These are phyloP conservation scores for Dentipellis fragilis DNA, from an alignment of 768 basidiomycete species.

Conservation along the genomic window DNA sequence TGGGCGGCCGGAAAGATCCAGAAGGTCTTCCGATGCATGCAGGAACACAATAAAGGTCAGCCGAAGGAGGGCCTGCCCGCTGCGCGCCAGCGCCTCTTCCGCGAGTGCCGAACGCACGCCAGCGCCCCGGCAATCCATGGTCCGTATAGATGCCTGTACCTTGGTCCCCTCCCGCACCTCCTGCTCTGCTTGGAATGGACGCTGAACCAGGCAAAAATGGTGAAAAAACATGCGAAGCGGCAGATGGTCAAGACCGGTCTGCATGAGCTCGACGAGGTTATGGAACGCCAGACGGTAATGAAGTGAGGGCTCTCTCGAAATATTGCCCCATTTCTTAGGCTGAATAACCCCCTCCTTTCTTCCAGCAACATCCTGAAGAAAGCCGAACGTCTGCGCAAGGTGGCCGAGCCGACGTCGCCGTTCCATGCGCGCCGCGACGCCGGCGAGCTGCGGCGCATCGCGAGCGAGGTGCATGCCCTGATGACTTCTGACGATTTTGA, in stretches of 20 bases:
- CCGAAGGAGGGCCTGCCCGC: too few relatives aligned
- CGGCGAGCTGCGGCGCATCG: background rate
- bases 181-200: background rate
- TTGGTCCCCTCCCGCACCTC: background rate
- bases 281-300: background rate
- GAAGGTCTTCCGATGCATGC: too few relatives aligned
- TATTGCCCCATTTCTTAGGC: too few relatives aligned
- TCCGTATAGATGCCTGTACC: too few relatives aligned
- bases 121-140: background rate
- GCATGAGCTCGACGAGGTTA: background rate
- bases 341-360: background rate
- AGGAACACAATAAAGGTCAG: too few relatives aligned
- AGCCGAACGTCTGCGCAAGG: background rate
- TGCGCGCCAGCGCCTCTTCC: background rate
- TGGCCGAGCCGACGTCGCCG: background rate
- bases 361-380: background rate
- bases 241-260: too few relatives aligned
- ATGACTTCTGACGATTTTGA: background rate
- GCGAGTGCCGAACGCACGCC: background rate
- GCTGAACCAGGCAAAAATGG: background rate
- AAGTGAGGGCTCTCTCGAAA: background rate
- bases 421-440: background rate
- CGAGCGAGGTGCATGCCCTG: background rate
- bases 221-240: background rate
- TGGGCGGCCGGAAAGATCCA: too few relatives aligned